phyloP scores from a whole-genome alignment of 257 asterid species.

The Jacaranda copaia region DNA sequence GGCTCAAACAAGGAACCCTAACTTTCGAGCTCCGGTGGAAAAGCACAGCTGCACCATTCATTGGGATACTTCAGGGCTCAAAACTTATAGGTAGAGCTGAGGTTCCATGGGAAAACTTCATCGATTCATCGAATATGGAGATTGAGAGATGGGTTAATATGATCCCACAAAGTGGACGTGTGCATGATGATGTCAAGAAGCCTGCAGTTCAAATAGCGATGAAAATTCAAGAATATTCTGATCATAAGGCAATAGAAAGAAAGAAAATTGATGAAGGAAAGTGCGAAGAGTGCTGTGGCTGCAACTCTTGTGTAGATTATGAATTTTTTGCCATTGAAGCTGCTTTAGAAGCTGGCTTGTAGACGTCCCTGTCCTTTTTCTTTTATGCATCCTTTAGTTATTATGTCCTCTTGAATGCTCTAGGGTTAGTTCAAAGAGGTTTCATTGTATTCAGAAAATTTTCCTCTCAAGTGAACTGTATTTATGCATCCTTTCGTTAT shows the following conservation, averaged over 20 bases:
- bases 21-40: constrained; percentile 61
- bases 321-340: constrained; percentile 57
- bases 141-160: constrained; percentile 58
- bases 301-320: constrained; percentile 50
- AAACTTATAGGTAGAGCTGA: constrained; percentile 60
- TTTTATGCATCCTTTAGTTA: no score
- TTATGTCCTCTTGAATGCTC: no score
- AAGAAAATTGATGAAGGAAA: constrained; percentile 27
- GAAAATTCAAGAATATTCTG: constrained; percentile 39
- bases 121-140: constrained; percentile 42
- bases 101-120: constrained; percentile 53
- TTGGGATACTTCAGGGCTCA: constrained; percentile 51
- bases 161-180: constrained; percentile 33
- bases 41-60: constrained; percentile 41
- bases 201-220: constrained; percentile 51
- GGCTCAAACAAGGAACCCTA: constrained; percentile 44
- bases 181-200: constrained; percentile 42
- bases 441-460: no score
- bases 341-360: constrained; percentile 47
- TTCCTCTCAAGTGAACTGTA: no score
- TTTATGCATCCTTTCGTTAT: no score
- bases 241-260: neutral
- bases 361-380: no score
- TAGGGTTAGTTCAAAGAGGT: no score
- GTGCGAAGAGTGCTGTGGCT: constrained; percentile 41